A percentile compares a stretch with the other conserved stretches of the same genome.
These are phyloP conservation scores for Aspergillus pseudoglaucus DNA, from an alignment of 2,329 filamentous ascomycete species.

Conservation along the genomic window DNA sequence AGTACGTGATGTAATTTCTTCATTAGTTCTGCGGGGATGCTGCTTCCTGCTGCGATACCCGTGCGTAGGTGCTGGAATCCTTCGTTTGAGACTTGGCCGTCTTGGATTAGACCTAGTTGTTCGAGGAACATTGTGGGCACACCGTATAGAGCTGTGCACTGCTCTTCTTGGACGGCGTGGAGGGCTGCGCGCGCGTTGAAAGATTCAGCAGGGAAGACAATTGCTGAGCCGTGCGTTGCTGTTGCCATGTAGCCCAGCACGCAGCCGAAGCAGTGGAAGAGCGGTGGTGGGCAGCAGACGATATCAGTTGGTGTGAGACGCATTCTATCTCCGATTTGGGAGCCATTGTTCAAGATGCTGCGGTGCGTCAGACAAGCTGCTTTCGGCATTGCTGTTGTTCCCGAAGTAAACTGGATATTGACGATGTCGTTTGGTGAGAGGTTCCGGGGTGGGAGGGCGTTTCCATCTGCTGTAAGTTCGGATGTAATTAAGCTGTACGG, in stretches of 20 bases:
- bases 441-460: conserved; percentile 40
- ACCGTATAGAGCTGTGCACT: conserved; percentile 69
- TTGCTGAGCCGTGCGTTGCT: conserved; percentile 69
- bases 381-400: conserved; percentile 87
- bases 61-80: conserved; percentile 66
- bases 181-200: conserved; percentile 75
- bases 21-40: conserved; percentile 73
- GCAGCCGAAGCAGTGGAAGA: conserved; percentile 72
- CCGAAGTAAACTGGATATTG: conserved; percentile 95
- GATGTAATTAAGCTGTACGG: conserved; percentile 43
- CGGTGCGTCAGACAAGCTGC: conserved; percentile 82
- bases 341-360: conserved; percentile 88
- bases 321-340: conserved; percentile 79
- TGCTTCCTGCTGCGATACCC: conserved; percentile 84
- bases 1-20: conserved; percentile 60
- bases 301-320: conserved; percentile 65
- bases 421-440: conserved; percentile 63
- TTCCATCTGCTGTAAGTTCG: conserved; percentile 35
- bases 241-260: conserved; percentile 96
- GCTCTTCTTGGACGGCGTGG: conserved; percentile 55
- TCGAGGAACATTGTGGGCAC: conserved; percentile 95
- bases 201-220: conserved; percentile 79
- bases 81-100: conserved; percentile 39
- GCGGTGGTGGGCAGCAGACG: conserved; percentile 56
- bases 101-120: conserved; percentile 68